Evolutionary conservation across 768 basidiomycete species (phyloP).

Genomic region (Suillus luteus): DNA sequence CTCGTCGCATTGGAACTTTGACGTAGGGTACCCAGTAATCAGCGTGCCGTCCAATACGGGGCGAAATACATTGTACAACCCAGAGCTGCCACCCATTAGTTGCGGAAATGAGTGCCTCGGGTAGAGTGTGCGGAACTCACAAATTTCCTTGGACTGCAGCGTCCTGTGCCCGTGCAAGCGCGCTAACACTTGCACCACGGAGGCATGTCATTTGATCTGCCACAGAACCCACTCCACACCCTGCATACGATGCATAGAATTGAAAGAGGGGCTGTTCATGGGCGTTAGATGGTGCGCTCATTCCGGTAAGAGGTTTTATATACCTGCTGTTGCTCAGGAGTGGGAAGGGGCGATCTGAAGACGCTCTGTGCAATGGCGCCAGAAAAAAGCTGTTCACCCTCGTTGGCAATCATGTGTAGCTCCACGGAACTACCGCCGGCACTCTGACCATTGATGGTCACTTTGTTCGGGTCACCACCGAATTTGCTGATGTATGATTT

Average conservation of each 20-base stretch:
- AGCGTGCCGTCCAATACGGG: constrained; percentile 59
- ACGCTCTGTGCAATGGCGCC: constrained; percentile 67
- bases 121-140: constrained; percentile 34
- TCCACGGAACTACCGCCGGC: constrained; percentile 58
- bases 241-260: constrained; percentile 51
- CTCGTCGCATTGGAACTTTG: constrained; percentile 44
- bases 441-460: constrained; percentile 62
- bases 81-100: constrained; percentile 31
- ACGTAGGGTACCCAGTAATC: constrained; percentile 52
- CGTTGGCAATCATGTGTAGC: constrained; percentile 55
- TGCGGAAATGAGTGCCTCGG: constrained; percentile 6
- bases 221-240: constrained; percentile 45
- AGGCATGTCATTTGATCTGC: constrained; percentile 46
- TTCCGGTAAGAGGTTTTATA: constrained; percentile 13
- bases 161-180: constrained; percentile 58
- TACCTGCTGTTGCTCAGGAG: constrained; percentile 55
- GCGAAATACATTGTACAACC: constrained; percentile 48
- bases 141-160: constrained; percentile 40
- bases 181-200: constrained; percentile 51
- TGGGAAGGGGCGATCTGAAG: constrained; percentile 52
- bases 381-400: constrained; percentile 45
- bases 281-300: not conserved
- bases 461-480: constrained; percentile 40
- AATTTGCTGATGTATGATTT: constrained; percentile 40
- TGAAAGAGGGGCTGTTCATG: constrained; percentile 50